These are phyloP conservation scores for Boechera stricta DNA, from an alignment of 345 rosid genomes.

Conservation along the genomic window DNA sequence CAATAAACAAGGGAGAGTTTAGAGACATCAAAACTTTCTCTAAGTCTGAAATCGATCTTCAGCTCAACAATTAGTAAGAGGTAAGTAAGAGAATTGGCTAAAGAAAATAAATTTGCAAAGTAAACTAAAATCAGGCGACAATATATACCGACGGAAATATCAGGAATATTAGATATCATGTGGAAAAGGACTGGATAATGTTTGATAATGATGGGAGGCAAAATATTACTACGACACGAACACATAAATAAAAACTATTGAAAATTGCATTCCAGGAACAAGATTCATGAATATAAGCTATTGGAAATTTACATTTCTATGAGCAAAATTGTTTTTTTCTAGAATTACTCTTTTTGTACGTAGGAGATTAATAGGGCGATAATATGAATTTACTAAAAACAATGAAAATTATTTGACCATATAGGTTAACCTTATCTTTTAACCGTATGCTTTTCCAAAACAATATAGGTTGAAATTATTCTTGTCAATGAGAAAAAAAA, in stretches of 20 bases:
- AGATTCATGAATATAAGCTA: background rate
- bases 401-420: background rate
- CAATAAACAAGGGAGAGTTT: background rate
- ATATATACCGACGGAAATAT: constrained; percentile 22
- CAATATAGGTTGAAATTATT: background rate
- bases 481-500: background rate
- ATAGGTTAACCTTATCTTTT: background rate
- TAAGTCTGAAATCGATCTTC: constrained; percentile 4
- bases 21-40: background rate
- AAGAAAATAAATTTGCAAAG: background rate
- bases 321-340: background rate
- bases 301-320: background rate
- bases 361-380: background rate
- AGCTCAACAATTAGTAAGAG: background rate
- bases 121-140: constrained; percentile 19
- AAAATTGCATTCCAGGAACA: constrained; percentile 18
- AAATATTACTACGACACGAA: constrained; percentile 8
- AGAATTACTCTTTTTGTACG: background rate
- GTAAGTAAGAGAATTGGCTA: background rate
- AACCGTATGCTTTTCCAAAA: background rate
- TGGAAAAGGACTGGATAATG: constrained; percentile 6
- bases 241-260: constrained; percentile 3
- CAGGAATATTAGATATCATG: constrained; percentile 14
- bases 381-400: background rate
- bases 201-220: constrained; percentile 7